phyloP scores from a whole-genome alignment of 768 basidiomycete genomes.

The Agrocybe pediades region DNA sequence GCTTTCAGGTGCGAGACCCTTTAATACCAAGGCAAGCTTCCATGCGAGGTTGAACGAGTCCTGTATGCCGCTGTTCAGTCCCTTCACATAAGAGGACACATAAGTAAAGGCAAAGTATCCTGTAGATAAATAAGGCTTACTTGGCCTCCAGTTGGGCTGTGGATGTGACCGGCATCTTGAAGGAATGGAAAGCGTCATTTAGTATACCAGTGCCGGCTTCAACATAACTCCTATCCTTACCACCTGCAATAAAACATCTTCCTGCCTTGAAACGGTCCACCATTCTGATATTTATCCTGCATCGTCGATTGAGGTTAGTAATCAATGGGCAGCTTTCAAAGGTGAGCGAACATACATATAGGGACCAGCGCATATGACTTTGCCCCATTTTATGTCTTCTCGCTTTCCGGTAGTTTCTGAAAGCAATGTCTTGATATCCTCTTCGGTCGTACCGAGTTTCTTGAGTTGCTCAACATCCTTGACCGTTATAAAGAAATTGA shows the following conservation, averaged over 20 bases:
- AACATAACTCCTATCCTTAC: conserved; percentile 19
- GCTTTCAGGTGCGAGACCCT: conserved; percentile 25
- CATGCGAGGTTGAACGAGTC: conserved; percentile 38
- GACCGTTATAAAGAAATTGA: neutral
- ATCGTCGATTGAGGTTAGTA: neutral
- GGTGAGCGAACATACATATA: conserved; percentile 7
- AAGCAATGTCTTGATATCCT: neutral
- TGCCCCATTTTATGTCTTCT: neutral
- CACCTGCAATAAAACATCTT: conserved; percentile 46
- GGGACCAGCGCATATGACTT: conserved; percentile 15
- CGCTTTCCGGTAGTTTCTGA: neutral
- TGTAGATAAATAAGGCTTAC: conserved; percentile 1
- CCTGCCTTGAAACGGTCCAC: conserved; percentile 39
- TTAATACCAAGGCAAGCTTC: conserved; percentile 36
- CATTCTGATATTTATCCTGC: conserved; percentile 31
- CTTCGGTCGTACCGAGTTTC: neutral
- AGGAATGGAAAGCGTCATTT: neutral
- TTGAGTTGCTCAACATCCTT: neutral
- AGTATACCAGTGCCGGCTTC: no score
- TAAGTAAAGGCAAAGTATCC: neutral
- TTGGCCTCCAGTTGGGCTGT: conserved; percentile 35
- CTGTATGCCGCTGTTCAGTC: conserved; percentile 33
- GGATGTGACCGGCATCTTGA: conserved; percentile 30
- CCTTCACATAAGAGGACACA: conserved; percentile 11
- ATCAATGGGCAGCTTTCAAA: neutral